phyloP scores from a whole-genome alignment of 768 basidiomycete species.

The Trametes punicea region DNA sequence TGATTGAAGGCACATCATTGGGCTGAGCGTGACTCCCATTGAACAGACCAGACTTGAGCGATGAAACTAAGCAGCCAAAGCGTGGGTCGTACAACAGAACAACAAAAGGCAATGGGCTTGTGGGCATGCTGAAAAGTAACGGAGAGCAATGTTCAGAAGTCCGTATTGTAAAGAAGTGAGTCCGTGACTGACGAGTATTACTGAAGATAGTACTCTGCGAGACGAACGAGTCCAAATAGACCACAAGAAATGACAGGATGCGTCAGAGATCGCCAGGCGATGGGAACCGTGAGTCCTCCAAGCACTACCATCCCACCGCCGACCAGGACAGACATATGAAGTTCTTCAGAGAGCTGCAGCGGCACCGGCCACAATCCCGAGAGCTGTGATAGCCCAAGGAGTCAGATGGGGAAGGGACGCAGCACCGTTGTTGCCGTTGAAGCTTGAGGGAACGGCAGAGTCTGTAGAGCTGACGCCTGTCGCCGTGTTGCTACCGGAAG shows the following conservation, averaged over 20 bases:
- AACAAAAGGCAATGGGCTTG: background rate
- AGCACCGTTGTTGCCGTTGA: slow-evolving; percentile 31
- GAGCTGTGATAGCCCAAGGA: slow-evolving; percentile 31
- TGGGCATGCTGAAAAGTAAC: background rate
- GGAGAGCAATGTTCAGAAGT: slow-evolving; percentile 12
- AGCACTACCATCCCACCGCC: too few species aligned
- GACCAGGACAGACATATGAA: too few species aligned
- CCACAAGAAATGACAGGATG: background rate
- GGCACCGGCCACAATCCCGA: slow-evolving; percentile 49
- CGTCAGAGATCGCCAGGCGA: background rate
- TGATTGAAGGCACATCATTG: too few species aligned
- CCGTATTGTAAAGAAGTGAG: background rate
- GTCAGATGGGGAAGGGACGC: slow-evolving; percentile 27
- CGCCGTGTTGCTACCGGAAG: slow-evolving; percentile 22
- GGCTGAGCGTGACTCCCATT: too few species aligned
- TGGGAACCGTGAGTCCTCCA: background rate
- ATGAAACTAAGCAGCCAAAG: too few species aligned
- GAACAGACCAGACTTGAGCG: too few species aligned
- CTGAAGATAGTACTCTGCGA: slow-evolving; percentile 7
- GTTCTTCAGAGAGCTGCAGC: slow-evolving; percentile 40
- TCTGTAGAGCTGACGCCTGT: slow-evolving; percentile 29
- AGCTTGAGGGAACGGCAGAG: slow-evolving; percentile 32
- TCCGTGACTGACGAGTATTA: slow-evolving; percentile 13
- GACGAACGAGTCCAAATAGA: slow-evolving; percentile 5
- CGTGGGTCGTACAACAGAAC: slow-evolving; percentile 8